Evolutionary conservation across 352 stramenopile genomes (phyloP), one percentile per base, ranked within the genome.

Genomic region (Phytophthora cactorum): DNA sequence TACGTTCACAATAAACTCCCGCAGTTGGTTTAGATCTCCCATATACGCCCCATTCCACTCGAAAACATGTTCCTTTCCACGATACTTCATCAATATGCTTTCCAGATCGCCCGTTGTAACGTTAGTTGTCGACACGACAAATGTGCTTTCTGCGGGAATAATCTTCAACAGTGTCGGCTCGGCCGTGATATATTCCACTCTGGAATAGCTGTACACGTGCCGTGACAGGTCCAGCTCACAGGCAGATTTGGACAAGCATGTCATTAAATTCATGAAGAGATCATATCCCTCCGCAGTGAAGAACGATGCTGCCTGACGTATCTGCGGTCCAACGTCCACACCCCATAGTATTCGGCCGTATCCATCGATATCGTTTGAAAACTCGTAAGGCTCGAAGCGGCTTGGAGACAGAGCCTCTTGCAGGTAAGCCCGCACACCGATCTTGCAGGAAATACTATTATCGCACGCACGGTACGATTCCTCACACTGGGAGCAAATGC

Each of bases 371-470:
- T 50, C 36, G 53, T 54, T 5, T 41, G 36, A 38, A 50, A 43
- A 68, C n/a, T 53, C 49, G 44, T 56, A 36, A 11, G 31, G 38
- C 7, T 38, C n/a, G 29, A 68, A 63, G 29, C 52, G 22, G 56
- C 46, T 47, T 31, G 17, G n/a, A 65, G 46, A 39, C 22, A 86
- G 14, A 4, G 57, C 65, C 3, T 67, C 52, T 7, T 52, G 44
- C 1, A 86, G 15, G 34, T 76, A 86, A 10, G 57, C 59, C 6
- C 71, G 64, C 1, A 84, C 61, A n/a, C 75, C 80, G 29, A 78
- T 71, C 0, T 46, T 65, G 58, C 80, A 88, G 39, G 82, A 74
- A 10, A 52, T 62, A 38, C 79, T 75, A 5, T 56, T 62, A 3
- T 78, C 22, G 36, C 77, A 86, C 1, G 54, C 55, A 28, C 61